Conservation (phyloP, 2,329 filamentous ascomycete genomes). For the Calonectria pauciramosa region DNA sequence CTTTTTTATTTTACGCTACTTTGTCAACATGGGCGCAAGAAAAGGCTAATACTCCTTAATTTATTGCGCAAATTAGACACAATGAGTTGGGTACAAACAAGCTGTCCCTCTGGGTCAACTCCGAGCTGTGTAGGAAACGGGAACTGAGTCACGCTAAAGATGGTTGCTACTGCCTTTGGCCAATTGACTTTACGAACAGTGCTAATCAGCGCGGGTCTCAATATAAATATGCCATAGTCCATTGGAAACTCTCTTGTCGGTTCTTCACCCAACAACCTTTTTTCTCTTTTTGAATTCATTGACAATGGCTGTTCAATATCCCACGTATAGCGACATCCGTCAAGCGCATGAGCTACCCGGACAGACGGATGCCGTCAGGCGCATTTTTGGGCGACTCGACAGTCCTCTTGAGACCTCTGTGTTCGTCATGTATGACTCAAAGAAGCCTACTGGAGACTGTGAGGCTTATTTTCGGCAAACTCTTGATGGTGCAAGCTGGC, state of each 20-base stretch:
- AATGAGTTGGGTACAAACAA: conserved; percentile 14
- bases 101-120: too few species aligned
- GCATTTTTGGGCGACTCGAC: conserved; percentile 12
- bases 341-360: background rate
- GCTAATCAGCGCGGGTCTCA: background rate
- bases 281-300: background rate
- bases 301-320: background rate
- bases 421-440: conserved; percentile 18
- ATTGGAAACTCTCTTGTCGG: background rate
- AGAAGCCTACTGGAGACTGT: conserved; percentile 20
- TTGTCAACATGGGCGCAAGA: too few species aligned
- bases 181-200: background rate
- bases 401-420: conserved; percentile 28
- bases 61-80: too few species aligned
- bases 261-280: too few species aligned
- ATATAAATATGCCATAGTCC: background rate
- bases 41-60: too few species aligned
- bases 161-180: background rate
- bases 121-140: too few species aligned
- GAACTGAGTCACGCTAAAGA: too few species aligned
- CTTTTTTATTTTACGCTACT: too few species aligned
- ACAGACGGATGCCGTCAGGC: background rate
- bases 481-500: conserved; percentile 14
- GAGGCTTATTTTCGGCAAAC: conserved; percentile 24
- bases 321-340: background rate